Conservation (phyloP, 495 filamentous ascomycete genomes). For the Aspergillus mulundensis region DNA sequence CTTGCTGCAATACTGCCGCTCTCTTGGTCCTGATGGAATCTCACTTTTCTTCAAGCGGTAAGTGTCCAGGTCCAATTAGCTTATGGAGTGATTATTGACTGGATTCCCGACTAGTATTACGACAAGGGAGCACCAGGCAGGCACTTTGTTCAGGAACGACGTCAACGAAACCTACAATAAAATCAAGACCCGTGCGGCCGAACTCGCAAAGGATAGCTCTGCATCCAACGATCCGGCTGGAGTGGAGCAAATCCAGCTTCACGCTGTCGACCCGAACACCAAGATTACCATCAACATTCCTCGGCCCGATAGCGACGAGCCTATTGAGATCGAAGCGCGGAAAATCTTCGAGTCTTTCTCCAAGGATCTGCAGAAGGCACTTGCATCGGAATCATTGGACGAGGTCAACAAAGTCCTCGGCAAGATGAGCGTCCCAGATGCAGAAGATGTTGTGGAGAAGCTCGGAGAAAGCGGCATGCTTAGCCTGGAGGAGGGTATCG, state of each 20-base stretch:
- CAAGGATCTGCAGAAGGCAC: conserved; percentile 71
- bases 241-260: conserved; percentile 96
- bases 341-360: conserved; percentile 81
- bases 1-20: conserved; percentile 89
- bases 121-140: conserved; percentile 88
- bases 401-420: conserved; percentile 95
- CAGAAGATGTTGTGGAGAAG: conserved; percentile 82
- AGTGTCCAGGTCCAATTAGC: not conserved
- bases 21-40: conserved; percentile 83
- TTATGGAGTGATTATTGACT: not conserved
- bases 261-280: conserved; percentile 91
- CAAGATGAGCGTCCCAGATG: conserved; percentile 87
- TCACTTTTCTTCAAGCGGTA: conserved; percentile 88
- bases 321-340: conserved; percentile 60
- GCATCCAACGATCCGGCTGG: conserved; percentile 63
- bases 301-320: conserved; percentile 55
- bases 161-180: conserved; percentile 79
- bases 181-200: conserved; percentile 73
- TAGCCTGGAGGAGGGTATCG: conserved; percentile 85
- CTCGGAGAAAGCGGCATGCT: conserved; percentile 86
- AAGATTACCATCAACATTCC: conserved; percentile 85
- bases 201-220: conserved; percentile 64
- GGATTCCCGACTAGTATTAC: conserved; percentile 58
- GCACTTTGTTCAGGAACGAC: conserved; percentile 86
- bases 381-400: conserved; percentile 82